These are phyloP conservation scores for Aureococcus anophagefferens DNA, from an alignment of 108 stramenopile species.

Conservation along the genomic window DNA sequence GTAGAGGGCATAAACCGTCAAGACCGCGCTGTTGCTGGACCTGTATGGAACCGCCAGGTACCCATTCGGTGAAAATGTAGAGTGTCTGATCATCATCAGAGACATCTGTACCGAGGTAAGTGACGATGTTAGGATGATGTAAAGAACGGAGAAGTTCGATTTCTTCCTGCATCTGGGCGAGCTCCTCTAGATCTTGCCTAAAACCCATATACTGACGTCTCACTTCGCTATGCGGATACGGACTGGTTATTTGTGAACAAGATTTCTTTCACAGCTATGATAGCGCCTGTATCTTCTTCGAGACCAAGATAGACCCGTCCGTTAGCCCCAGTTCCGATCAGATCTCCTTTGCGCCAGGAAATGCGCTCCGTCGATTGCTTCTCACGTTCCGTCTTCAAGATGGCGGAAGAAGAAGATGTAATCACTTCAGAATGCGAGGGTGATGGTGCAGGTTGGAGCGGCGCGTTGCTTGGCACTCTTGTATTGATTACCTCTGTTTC, in stretches of 20 bases:
- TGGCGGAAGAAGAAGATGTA: too few species aligned
- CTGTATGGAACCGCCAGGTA: constrained; percentile 13
- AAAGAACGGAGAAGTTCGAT: constrained; percentile 10
- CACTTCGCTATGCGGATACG: too few species aligned
- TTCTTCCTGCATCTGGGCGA: constrained; percentile 9
- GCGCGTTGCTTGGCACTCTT: too few species aligned
- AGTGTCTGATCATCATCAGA: not conserved
- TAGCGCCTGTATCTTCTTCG: constrained; percentile 3
- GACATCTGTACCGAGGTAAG: constrained; percentile 14
- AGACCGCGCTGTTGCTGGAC: too few species aligned
- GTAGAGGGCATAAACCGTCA: too few species aligned
- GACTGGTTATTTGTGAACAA: not conserved
- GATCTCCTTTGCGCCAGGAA: constrained; percentile 12
- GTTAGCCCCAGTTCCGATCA: constrained; percentile 13
- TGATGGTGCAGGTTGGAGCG: too few species aligned
- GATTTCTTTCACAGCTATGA: constrained; percentile 18
- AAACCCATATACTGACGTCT: too few species aligned
- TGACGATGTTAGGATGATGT: constrained; percentile 14
- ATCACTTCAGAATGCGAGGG: too few species aligned
- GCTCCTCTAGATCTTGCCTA: constrained; percentile 8
- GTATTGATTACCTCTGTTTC: too few species aligned
- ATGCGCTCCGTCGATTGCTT: too few species aligned
- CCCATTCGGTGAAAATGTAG: constrained; percentile 20
- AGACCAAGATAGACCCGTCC: constrained; percentile 15
- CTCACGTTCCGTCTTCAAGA: too few species aligned